Evolutionary conservation across 495 filamentous ascomycete species (phyloP).

Genomic region (Letharia lupina): DNA sequence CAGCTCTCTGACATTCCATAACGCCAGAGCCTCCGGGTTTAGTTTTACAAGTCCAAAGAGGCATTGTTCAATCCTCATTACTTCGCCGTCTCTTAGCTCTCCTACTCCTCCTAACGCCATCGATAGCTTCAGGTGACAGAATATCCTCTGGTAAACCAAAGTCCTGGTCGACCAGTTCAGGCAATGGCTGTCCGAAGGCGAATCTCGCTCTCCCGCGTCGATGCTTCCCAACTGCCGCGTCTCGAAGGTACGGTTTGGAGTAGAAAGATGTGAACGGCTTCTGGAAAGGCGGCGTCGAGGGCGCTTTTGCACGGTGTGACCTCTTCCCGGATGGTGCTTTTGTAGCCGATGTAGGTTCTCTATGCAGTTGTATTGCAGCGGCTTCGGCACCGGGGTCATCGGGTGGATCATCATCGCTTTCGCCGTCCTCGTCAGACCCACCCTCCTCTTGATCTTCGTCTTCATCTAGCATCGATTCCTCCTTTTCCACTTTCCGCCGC

Average conservation of each 20-base stretch:
- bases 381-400: conserved; percentile 67
- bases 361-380: conserved; percentile 62
- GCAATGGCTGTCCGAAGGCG: conserved; percentile 77
- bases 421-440: conserved; percentile 26
- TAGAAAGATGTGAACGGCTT: conserved; percentile 84
- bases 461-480: conserved; percentile 42
- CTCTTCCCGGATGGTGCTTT: conserved; percentile 11
- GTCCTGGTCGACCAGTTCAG: conserved; percentile 57
- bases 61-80: conserved; percentile 18
- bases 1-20: neutral
- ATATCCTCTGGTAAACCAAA: conserved; percentile 69
- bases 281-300: conserved; percentile 22
- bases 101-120: conserved; percentile 55
- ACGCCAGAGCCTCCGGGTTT: neutral
- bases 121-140: conserved; percentile 57
- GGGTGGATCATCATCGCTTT: conserved; percentile 44
- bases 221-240: conserved; percentile 57
- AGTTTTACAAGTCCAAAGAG: neutral
- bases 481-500: conserved; percentile 60
- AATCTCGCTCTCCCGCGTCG: conserved; percentile 46
- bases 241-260: conserved; percentile 63
- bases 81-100: conserved; percentile 38
- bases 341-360: conserved; percentile 51
- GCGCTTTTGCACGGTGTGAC: conserved; percentile 13
- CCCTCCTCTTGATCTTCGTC: conserved; percentile 39